These are phyloP conservation scores for Podaxis carcinomalis DNA, from an alignment of 768 basidiomycete species.

Conservation along the genomic window DNA sequence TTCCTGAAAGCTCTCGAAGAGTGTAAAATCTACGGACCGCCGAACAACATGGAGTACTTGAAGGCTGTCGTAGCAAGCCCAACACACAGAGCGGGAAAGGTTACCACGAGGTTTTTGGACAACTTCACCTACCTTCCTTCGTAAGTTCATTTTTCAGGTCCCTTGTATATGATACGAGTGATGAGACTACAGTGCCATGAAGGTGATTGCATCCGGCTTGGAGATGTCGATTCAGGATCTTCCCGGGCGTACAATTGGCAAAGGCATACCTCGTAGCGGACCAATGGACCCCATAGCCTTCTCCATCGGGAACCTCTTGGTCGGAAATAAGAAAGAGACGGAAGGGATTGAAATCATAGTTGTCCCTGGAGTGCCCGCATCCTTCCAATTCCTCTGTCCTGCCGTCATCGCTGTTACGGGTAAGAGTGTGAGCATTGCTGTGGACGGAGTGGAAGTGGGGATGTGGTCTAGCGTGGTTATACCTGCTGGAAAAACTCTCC, in stretches of 20 bases:
- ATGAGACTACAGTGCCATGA: conserved; percentile 35
- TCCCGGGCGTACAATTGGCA: conserved; percentile 45
- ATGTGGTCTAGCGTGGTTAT: conserved; percentile 51
- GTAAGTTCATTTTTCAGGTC: conserved; percentile 22
- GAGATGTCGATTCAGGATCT: conserved; percentile 58
- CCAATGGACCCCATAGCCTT: conserved; percentile 62
- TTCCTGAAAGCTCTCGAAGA: conserved; percentile 34
- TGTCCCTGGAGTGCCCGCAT: conserved; percentile 37
- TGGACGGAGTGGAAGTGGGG: conserved; percentile 32
- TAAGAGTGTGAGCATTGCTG: conserved; percentile 34
- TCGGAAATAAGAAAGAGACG: conserved; percentile 42
- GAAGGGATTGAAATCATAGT: conserved; percentile 57
- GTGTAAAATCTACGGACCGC: conserved; percentile 49
- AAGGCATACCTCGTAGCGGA: conserved; percentile 60
- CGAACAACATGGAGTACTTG: conserved; percentile 56
- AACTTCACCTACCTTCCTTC: conserved; percentile 36
- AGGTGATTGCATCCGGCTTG: conserved; percentile 50
- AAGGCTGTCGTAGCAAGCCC: conserved; percentile 35
- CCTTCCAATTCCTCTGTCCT: conserved; percentile 44
- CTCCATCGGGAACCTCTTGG: conserved; percentile 52
- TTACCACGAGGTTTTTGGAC: conserved; percentile 47
- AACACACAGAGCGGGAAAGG: conserved; percentile 35
- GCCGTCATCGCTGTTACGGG: conserved; percentile 57
- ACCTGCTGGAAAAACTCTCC: conserved; percentile 38
- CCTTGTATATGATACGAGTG: neutral